Conservation (phyloP, 192 early-diverging fungal genomes). For the Entomortierella chlamydospora region DNA sequence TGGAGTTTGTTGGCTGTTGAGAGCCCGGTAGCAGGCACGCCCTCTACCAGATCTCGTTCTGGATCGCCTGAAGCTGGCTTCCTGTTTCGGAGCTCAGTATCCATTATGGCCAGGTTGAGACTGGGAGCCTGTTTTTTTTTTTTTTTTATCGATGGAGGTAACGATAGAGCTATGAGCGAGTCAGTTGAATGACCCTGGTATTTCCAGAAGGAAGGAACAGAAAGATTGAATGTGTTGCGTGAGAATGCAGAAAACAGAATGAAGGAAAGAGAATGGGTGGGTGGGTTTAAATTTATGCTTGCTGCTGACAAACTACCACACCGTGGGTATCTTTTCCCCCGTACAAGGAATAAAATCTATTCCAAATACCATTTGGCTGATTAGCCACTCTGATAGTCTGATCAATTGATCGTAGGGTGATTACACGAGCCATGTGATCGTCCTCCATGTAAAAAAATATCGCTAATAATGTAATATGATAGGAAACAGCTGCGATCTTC, state of each 20-base stretch:
- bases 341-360: too few species aligned
- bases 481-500: too few species aligned
- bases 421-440: too few species aligned
- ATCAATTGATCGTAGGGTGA: too few species aligned
- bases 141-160: neutral
- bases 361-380: too few species aligned
- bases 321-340: too few species aligned
- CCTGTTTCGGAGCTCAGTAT: slow-evolving; percentile 38
- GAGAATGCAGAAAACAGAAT: neutral
- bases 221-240: neutral
- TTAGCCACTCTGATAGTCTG: too few species aligned
- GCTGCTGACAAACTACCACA: too few species aligned
- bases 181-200: slow-evolving; percentile 40
- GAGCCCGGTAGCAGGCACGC: neutral
- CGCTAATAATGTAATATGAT: too few species aligned
- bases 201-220: neutral
- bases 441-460: too few species aligned
- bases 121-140: neutral
- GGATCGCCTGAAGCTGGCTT: slow-evolving; percentile 16
- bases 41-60: neutral
- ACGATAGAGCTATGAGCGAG: neutral
- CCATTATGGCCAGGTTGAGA: slow-evolving; percentile 11
- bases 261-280: too few species aligned
- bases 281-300: too few species aligned
- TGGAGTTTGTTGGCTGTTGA: slow-evolving; percentile 41